These are phyloP conservation scores for Shiraia sp. DNA, from an alignment of 2,329 filamentous ascomycete genomes.

Conservation along the genomic window DNA sequence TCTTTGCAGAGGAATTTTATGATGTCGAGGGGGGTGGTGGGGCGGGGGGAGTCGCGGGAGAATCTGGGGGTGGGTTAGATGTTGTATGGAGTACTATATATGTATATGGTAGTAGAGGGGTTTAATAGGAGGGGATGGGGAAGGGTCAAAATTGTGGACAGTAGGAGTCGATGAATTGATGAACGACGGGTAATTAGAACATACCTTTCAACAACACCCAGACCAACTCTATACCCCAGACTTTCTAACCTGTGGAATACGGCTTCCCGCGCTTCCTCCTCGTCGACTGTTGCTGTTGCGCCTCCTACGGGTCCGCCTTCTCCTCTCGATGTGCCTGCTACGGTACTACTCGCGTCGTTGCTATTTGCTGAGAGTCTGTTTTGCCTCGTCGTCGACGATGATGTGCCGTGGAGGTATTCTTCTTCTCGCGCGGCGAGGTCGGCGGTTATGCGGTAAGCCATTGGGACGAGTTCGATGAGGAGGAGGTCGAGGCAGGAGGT, in stretches of 20 bases:
- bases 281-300: constrained; percentile 56
- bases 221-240: constrained; percentile 87
- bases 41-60: constrained; percentile 80
- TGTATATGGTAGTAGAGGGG: constrained; percentile 1
- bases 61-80: constrained; percentile 63
- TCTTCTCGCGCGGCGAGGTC: constrained; percentile 64
- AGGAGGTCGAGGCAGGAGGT: constrained; percentile 90
- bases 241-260: constrained; percentile 83
- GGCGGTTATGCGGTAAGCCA: constrained; percentile 83
- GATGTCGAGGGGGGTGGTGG: constrained; percentile 88
- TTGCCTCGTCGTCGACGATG: constrained; percentile 10
- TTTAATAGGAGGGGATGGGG: neutral
- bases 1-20: constrained; percentile 99
- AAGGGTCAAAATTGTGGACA: neutral
- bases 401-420: constrained; percentile 35
- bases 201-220: constrained; percentile 88
- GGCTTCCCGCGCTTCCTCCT: constrained; percentile 82
- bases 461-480: constrained; percentile 93
- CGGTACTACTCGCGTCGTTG: constrained; percentile 32
- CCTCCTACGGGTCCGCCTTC: constrained; percentile 18
- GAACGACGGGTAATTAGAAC: no score
- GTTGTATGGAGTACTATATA: neutral
- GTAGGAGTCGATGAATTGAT: no score
- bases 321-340: constrained; percentile 22
- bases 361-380: constrained; percentile 22